Base-by-base conservation (phyloP, 2,329 filamentous ascomycete genomes). In the Colletotrichum sp. region DNA sequence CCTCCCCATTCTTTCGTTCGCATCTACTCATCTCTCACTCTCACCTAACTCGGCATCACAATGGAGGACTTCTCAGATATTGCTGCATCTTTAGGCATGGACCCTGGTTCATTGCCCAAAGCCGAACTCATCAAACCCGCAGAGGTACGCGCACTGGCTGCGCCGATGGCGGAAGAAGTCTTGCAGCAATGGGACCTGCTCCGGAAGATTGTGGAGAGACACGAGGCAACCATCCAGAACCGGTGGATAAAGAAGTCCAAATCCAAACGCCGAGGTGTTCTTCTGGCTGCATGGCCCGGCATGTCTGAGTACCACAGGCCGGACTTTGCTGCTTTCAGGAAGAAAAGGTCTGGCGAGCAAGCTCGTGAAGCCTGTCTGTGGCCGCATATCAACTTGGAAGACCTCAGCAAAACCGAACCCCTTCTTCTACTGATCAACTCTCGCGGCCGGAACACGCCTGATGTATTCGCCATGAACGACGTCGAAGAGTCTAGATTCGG, bases 301-400 rank as follows among this genome's bases (percentile, higher is more conserved):
- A 91, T 93, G 85, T 79, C 89, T 0, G 62, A 77, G 1, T 78
- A 69, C 0, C 90, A 92, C 79, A 88, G 89, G 0, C 90, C 90
- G 0, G 90, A 92, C 73, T 89, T 90, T 28, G 80, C 79, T 6
- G 84, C 83, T 16, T 83, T 66, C 26, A 66, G 71, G 60, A 65
- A 74, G 32, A 67, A 34, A 26, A 69, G 55, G 16, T 28, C 44
- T 39, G 52, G 62, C 18, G 59, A 57, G 3, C 21, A 24, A 7
- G 36, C 63, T 24, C 39, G 52, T 80, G 84, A 86, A 7, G 70
- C 82, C 10, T 90, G 83, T 75, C 80, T 90, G 57, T 91, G 87
- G 85, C 91, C 91, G 0, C 85, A 88, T 62, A 87, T 93, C 80
- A 93, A 93, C 77, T 83, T 89, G 55, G 89, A 93, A 71, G 91